phyloP scores from a whole-genome alignment of 441 rosid species.

The Erysimum pusillum region DNA sequence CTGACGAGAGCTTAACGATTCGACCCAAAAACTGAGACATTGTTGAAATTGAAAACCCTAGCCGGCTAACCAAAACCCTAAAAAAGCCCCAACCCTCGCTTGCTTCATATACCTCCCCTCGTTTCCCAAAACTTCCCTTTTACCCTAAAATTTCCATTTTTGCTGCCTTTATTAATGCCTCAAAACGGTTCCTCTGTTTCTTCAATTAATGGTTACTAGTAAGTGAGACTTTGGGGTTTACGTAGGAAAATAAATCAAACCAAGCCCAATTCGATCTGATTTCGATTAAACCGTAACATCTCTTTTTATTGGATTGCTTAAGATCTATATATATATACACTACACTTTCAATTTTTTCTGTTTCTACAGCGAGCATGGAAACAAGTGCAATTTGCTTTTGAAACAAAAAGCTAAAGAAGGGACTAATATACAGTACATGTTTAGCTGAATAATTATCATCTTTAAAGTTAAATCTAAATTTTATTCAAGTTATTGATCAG shows the following conservation, averaged over 20 bases:
- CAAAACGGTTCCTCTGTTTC: not conserved
- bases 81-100: not conserved
- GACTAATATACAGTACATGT: too few relatives aligned
- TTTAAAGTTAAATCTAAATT: too few relatives aligned
- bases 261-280: not conserved
- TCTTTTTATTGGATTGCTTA: too few relatives aligned
- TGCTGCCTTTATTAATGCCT: not conserved
- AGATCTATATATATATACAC: too few relatives aligned
- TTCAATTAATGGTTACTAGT: not conserved
- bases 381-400: too few relatives aligned
- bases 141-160: not conserved
- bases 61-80: not conserved
- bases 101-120: not conserved
- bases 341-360: too few relatives aligned
- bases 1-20: conserved; percentile 8
- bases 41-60: conserved; percentile 16
- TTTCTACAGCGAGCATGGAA: too few relatives aligned
- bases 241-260: not conserved
- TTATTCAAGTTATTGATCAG: too few relatives aligned
- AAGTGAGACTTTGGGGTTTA: not conserved
- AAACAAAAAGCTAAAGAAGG: too few relatives aligned
- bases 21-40: conserved; percentile 32
- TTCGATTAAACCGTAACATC: too few relatives aligned
- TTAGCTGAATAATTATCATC: too few relatives aligned
- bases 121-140: conserved; percentile 1